Base-by-base conservation (phyloP, 768 basidiomycete genomes). In the Kwoniella botswanensis region DNA sequence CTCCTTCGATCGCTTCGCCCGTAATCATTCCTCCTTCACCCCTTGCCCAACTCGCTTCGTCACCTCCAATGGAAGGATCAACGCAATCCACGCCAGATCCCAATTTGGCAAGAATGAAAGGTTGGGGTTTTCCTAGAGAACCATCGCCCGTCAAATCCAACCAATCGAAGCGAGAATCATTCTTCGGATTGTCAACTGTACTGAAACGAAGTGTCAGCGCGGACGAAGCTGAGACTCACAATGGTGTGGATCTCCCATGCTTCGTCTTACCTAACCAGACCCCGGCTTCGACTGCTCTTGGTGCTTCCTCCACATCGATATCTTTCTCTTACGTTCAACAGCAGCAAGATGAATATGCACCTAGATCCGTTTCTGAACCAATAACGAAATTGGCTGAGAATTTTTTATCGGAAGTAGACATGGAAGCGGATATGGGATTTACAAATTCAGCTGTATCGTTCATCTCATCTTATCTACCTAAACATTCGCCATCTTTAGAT, bases 121-220 rank as follows among this genome's bases (percentile, higher is more conserved):
- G 65, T 10, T 76, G 75, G 75, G 75, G 75, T 7, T 76, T 76
- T 29, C 75, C 75, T 13, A 61, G 60, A 52, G 71, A 66, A 35
- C 60, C 71, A 9, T 42, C 55, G 2, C 44, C 54, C 9, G 21
- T 44, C 18, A 65, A 61, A 21, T 26, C 53, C 26, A 29, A 43
- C 18, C 22, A 57, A 42, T 57, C 71, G 35, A 71, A 71, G 21
- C 52, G 71, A 21, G 74, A 76, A 41, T 72, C 74, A 13, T 76
- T 76, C 65, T 77, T 77, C 63, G 76, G 76, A 1, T 52, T 75
- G 12, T 77, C 76, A 1, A 71, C 65, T 10, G 57, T 66, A 1
- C 58, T 67, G 9, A 60, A 46, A 24, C n/a, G 52, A 41, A 57
- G 58, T 12, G 43, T 43, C 3, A 56, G 62, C 21, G 63, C 61